These are phyloP conservation scores for Cadophora gregata DNA, from an alignment of 2,329 filamentous ascomycete species.

Conservation along the genomic window DNA sequence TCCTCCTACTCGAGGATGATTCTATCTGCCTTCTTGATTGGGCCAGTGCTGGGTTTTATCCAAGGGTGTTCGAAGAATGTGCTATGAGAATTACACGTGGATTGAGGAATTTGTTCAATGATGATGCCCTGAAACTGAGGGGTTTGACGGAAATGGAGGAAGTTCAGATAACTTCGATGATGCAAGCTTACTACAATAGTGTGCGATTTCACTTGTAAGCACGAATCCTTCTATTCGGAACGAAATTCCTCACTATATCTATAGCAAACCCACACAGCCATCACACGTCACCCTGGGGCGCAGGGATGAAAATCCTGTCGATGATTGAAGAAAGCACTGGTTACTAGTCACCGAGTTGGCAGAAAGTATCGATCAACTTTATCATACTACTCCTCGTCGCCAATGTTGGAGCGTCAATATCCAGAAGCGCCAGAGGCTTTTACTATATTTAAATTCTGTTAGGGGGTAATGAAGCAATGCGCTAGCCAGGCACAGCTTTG, in stretches of 20 bases:
- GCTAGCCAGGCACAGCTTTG: too few relatives aligned
- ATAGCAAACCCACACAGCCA: slow-evolving; percentile 23
- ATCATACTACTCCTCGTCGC: too few relatives aligned
- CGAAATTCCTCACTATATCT: slow-evolving; percentile 24
- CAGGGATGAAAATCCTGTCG: slow-evolving; percentile 22
- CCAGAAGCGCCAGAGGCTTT: too few relatives aligned
- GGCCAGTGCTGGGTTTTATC: slow-evolving; percentile 11
- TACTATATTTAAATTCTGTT: too few relatives aligned
- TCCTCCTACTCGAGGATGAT: slow-evolving; percentile 2
- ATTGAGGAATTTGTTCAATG: slow-evolving; percentile 23
- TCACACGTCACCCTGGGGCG: slow-evolving; percentile 21
- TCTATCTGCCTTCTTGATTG: slow-evolving; percentile 12
- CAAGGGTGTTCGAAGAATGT: slow-evolving; percentile 17
- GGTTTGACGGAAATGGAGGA: slow-evolving; percentile 27
- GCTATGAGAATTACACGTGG: slow-evolving; percentile 23
- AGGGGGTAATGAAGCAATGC: too few relatives aligned
- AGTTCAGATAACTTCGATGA: slow-evolving; percentile 26
- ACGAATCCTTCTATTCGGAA: slow-evolving; percentile 20
- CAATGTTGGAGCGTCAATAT: too few relatives aligned
- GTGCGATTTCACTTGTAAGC: slow-evolving; percentile 26
- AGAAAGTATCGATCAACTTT: too few relatives aligned
- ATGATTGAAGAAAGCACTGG: slow-evolving; percentile 20
- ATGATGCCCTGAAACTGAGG: slow-evolving; percentile 21
- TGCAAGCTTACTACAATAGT: slow-evolving; percentile 28
- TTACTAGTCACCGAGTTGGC: too few relatives aligned